Base-by-base conservation (phyloP, 2,329 filamentous ascomycete species). In the Xylaria polymorpha region DNA sequence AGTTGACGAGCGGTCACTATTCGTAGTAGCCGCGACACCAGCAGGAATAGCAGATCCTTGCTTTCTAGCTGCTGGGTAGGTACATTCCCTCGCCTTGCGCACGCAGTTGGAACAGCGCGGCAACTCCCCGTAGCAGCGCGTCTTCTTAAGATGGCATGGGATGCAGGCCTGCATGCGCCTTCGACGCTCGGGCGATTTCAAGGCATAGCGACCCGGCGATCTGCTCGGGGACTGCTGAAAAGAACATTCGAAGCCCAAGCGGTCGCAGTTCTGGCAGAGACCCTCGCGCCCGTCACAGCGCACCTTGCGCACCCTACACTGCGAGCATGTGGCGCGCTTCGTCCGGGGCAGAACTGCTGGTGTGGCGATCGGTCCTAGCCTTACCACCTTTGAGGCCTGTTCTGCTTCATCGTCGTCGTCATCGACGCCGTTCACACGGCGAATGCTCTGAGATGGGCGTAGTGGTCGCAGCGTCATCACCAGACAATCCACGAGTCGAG, bases 201-300 rank as follows among this genome's bases (percentile, higher is more conserved):
- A 58, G 7, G 67, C 71, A 61, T 77, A 77, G n/a, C 72, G 72
- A 12, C 74, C 71, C 1, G 69, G 64, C 14, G 70, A 53, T 61
- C 69, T 68, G 22, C 72, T 69, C 56, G 75, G 69, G 5, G 72
- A 69, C 37, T 76, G 74, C 56, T 74, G 74, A n/a, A 80, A 78
- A 15, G 79, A 81, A 62, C 79, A 81, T 41, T 76, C 74, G 64
- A 80, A 79, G 9, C 74, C 73, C 7, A 81, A 63, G 32, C 79
- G 78, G 48, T 77, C 72, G 66, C 79, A 81, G 64, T 80, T 80
- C 1, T 75, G 72, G 56, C 79, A 81, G 29, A 75, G 62, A 14
- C 74, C 71, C 37, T 71, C 74, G 15, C 75, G 71, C 22, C 77
- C 79, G 61, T 81, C 79, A 61, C 79, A 81, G 15, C 75, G 75